Evolutionary conservation across 1,284 basidiomycete genomes (phyloP), one percentile per base, ranked within the genome.

Genomic region (Ceratobasidium sp.): DNA sequence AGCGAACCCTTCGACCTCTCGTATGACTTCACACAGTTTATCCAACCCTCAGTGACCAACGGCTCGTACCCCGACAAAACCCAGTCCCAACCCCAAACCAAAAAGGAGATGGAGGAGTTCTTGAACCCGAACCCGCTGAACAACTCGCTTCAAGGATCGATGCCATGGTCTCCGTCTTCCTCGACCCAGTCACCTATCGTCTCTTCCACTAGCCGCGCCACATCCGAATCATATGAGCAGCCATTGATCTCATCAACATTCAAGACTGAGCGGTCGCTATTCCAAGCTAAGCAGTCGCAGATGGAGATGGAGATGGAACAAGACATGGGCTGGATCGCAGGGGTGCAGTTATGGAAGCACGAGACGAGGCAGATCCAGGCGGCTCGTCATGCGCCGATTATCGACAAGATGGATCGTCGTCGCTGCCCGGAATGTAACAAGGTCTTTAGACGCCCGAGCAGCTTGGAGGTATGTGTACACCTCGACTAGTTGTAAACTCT

Each of bases 361-460:
- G 62, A 64, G 30, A 64, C 47, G 11, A 55, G 58, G 8, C 11
- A 28, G 1, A 47, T 59, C 32, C 52, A 70, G 32, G 44, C 28
- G 30, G 62, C 47, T 21, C 62, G 47, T n/a, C 54, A 49, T 3
- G 21, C 35, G 21, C 21, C 30, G n/a, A 7, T 43, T n/a, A 16
- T 28, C 14, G 23, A 49, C 43, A 58, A 57, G 26, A 55, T 70
- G 26, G 67, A 70, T 14, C 54, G 55, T n/a, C 67, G 67, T 23
- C 67, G 67, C 16, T 70, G 67, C 54, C 54, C 41, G 1, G 21
- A 47, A 14, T 70, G 67, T 23, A 57, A 59, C 13, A 70, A 70
- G 43, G 43, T 70, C 13, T 70, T 70, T 28, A 52, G 67, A 8
- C 23, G 54, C 7, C 67, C 67, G n/a, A 58, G 67, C 30, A 70